phyloP scores from a whole-genome alignment of 2,329 filamentous ascomycete species.

The Nigrograna mackinnonii region DNA sequence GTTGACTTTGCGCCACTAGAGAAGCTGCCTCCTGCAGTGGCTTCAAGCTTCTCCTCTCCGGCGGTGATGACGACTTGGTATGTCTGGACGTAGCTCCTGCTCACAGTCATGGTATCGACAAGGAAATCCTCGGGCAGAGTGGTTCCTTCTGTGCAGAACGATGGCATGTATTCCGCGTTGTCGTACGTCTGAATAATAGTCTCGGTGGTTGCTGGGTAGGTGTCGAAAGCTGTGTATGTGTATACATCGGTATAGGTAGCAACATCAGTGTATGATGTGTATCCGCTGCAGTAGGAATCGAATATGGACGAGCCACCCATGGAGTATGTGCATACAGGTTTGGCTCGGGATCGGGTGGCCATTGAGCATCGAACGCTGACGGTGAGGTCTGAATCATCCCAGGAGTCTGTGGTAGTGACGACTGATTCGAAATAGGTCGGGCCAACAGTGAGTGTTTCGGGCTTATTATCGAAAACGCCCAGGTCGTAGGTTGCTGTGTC shows the following conservation, averaged over 20 bases:
- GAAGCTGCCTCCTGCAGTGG: constrained; percentile 16
- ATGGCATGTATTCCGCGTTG: constrained; percentile 2
- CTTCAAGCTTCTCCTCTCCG: constrained; percentile 26
- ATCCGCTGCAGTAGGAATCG: constrained; percentile 2
- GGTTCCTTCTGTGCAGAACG: constrained; percentile 10
- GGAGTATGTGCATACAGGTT: constrained; percentile 6
- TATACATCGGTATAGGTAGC: not conserved
- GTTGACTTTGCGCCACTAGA: not conserved
- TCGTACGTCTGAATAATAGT: constrained; percentile 6
- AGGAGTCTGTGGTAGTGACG: constrained; percentile 3
- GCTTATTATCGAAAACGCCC: constrained; percentile 2
- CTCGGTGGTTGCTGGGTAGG: constrained; percentile 3
- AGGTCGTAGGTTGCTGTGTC: constrained; percentile 3
- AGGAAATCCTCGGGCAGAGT: constrained; percentile 10
- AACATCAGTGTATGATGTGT: not conserved
- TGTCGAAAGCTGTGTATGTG: constrained; percentile 2
- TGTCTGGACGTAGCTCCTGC: constrained; percentile 15
- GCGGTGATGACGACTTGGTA: constrained; percentile 30
- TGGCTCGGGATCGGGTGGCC: not conserved
- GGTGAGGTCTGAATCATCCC: constrained; percentile 2
- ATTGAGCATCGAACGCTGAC: constrained; percentile 4
- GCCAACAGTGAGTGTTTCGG: constrained; percentile 12
- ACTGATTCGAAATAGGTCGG: constrained; percentile 7
- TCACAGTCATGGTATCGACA: constrained; percentile 11
- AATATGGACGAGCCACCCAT: constrained; percentile 3